phyloP scores from a whole-genome alignment of 2,329 filamentous ascomycete species.

The Venturia oleaginea region DNA sequence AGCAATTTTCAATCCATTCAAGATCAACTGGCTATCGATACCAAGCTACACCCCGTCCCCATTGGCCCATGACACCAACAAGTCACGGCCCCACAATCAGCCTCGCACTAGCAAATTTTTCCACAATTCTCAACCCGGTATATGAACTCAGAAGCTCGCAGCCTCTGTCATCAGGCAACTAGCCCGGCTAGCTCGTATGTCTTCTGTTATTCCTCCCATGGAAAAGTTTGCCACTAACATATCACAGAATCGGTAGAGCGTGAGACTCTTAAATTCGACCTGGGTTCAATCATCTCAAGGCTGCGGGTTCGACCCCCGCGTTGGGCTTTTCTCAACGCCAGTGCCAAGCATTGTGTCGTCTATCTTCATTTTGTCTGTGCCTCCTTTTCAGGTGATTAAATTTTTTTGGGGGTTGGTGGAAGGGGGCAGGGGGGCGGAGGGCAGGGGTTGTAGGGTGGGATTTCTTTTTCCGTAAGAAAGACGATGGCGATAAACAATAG shows the following conservation, averaged over 20 bases:
- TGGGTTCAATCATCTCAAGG: conserved; percentile 7
- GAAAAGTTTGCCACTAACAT: too few relatives aligned
- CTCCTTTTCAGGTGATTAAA: background rate
- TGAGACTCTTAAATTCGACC: background rate
- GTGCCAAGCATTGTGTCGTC: background rate
- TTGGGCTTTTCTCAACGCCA: conserved; percentile 5
- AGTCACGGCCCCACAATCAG: background rate
- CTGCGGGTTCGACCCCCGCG: conserved; percentile 12
- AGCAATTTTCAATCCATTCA: too few relatives aligned
- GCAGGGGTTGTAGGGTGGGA: too few relatives aligned
- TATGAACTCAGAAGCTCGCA: too few relatives aligned
- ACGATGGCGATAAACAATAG: too few relatives aligned
- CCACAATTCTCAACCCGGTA: too few relatives aligned
- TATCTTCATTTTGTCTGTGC: background rate
- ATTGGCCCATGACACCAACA: too few relatives aligned
- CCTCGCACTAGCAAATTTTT: background rate
- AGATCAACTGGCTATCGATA: too few relatives aligned
- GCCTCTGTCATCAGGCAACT: background rate
- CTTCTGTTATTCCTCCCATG: too few relatives aligned
- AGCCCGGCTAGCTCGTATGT: background rate
- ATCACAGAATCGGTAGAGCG: background rate
- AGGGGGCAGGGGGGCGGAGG: too few relatives aligned
- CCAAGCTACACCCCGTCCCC: too few relatives aligned
- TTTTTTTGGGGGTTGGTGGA: background rate
- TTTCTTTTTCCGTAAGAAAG: too few relatives aligned